phyloP scores from a whole-genome alignment of 768 basidiomycete genomes.

The Pleurotus sapidus region DNA sequence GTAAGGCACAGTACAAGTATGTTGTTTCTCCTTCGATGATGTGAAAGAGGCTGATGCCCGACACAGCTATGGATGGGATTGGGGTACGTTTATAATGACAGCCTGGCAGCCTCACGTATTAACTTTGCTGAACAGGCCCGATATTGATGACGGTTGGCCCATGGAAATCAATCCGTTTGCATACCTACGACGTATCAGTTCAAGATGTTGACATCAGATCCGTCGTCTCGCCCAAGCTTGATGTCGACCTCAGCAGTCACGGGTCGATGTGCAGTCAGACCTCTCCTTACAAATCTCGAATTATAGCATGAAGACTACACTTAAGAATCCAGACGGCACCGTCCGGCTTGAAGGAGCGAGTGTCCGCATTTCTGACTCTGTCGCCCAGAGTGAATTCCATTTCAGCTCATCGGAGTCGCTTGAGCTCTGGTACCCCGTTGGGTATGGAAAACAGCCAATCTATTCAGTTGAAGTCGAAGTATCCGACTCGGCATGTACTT shows the following conservation, averaged over 20 bases:
- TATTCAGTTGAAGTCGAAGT: slow-evolving; percentile 62
- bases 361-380: slow-evolving; percentile 27
- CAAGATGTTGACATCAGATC: slow-evolving; percentile 62
- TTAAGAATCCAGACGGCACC: slow-evolving; percentile 50
- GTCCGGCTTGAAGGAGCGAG: slow-evolving; percentile 35
- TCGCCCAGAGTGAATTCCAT: slow-evolving; percentile 40
- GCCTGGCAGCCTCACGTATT: neutral
- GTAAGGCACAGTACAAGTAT: slow-evolving; percentile 92
- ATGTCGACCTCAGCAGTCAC: no score
- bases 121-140: slow-evolving; percentile 49
- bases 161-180: slow-evolving; percentile 77
- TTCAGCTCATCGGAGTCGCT: slow-evolving; percentile 50
- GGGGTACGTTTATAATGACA: slow-evolving; percentile 45
- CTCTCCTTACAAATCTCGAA: slow-evolving; percentile 17
- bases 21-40: slow-evolving; percentile 18
- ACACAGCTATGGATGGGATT: slow-evolving; percentile 85
- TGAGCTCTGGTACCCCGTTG: slow-evolving; percentile 85
- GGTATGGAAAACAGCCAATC: slow-evolving; percentile 78
- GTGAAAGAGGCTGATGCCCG: neutral
- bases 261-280: slow-evolving; percentile 27
- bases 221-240: slow-evolving; percentile 34
- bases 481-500: slow-evolving; percentile 44
- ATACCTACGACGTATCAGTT: slow-evolving; percentile 65
- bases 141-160: slow-evolving; percentile 85
- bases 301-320: slow-evolving; percentile 37